Evolutionary conservation across 192 early-diverging fungal species (phyloP).

Genomic region (Coemansia sp.): DNA sequence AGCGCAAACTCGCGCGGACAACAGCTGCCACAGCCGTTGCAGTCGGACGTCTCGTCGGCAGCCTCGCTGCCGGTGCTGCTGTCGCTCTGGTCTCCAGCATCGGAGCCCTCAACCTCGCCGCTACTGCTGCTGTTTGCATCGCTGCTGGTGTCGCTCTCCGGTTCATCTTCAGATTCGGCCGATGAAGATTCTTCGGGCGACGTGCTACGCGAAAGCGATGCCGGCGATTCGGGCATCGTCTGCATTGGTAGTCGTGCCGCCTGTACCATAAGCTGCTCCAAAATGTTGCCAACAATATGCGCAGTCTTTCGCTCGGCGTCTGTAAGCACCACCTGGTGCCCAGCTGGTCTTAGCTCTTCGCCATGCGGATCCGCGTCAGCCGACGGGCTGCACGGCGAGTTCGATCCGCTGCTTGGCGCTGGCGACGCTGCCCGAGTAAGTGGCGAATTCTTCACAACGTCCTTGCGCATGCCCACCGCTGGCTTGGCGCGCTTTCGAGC

Average conservation of each 20-base stretch:
- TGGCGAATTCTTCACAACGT: not conserved
- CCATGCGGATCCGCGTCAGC: not conserved
- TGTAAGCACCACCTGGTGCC: constrained; percentile 5
- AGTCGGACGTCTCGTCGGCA: not conserved
- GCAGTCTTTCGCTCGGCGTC: constrained; percentile 15
- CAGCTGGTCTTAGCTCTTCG: too few relatives aligned
- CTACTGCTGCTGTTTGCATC: not conserved
- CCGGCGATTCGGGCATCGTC: not conserved
- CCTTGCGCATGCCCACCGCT: not conserved
- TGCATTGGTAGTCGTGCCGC: constrained; percentile 23
- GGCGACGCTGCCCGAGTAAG: not conserved
- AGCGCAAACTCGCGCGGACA: constrained; percentile 40
- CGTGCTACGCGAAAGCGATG: not conserved
- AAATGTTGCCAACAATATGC: constrained; percentile 18
- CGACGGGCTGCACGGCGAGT: not conserved
- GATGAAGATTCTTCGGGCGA: not conserved
- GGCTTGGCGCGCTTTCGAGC: constrained; percentile 4
- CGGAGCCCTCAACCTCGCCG: not conserved
- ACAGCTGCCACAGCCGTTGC: constrained; percentile 5
- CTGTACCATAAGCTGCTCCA: constrained; percentile 42
- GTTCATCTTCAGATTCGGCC: not conserved
- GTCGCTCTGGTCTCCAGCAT: not conserved
- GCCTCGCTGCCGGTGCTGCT: not conserved
- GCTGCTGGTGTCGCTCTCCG: not conserved
- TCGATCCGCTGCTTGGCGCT: not conserved